A percentile compares a stretch with the other conserved stretches of the same genome.
Conservation (phyloP, 306 rosid species). For the Castanea sativa region DNA sequence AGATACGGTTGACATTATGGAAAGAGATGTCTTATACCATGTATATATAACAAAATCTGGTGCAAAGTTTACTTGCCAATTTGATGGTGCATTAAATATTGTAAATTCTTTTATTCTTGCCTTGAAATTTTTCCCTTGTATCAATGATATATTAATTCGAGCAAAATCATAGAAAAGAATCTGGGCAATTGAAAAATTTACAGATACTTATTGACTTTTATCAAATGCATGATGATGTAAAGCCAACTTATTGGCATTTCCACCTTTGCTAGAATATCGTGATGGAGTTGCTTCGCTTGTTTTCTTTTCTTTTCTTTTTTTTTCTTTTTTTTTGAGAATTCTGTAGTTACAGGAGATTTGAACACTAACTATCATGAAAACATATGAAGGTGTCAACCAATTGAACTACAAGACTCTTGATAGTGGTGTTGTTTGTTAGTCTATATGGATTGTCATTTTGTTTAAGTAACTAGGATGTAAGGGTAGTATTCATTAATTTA, state of each 20-base stretch:
- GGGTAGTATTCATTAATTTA: no score
- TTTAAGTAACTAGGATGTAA: no score
- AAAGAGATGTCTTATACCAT: neutral
- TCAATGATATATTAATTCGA: neutral
- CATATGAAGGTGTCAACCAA: no score
- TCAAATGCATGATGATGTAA: neutral
- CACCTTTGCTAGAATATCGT: no score
- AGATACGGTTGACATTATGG: constrained; percentile 12
- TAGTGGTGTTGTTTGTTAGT: no score
- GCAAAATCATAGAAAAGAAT: neutral
- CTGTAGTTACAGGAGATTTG: no score
- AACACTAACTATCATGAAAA: no score
- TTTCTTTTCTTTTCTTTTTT: no score
- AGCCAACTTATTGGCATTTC: neutral
- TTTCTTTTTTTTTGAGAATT: no score
- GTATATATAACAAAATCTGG: constrained; percentile 23
- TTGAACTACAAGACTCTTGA: no score
- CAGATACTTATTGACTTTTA: neutral
- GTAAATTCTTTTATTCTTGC: neutral
- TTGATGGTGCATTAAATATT: neutral
- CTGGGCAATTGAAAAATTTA: neutral
- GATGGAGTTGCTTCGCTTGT: no score
- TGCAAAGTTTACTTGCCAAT: neutral
- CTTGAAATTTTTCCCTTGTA: neutral
- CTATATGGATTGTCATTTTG: no score